phyloP scores from a whole-genome alignment of 176 grass and related monocot species.

The Saccharum spontaneum region DNA sequence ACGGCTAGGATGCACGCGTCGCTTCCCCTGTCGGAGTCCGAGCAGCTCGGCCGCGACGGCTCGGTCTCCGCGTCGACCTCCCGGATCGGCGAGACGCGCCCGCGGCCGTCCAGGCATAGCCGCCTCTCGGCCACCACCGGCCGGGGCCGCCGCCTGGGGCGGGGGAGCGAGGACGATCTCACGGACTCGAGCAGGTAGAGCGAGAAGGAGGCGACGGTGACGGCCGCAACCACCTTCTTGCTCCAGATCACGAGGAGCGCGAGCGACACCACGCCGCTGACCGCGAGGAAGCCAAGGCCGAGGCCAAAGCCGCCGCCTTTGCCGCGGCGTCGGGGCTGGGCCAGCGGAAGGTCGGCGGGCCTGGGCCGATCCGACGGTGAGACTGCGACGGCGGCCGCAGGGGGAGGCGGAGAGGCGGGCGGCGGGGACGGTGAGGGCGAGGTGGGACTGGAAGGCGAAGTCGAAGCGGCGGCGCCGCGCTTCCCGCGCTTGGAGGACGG shows the following conservation, averaged over 20 bases:
- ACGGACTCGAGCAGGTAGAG: constrained; percentile 63
- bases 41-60: constrained; percentile 30
- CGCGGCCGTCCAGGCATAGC: constrained; percentile 42
- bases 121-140: neutral
- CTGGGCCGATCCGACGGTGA: neutral
- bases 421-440: neutral
- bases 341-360: neutral
- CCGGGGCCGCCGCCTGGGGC: neutral
- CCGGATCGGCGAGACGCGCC: constrained; percentile 67
- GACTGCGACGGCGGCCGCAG: constrained; percentile 1
- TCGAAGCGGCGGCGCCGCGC: neutral
- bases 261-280: constrained; percentile 56
- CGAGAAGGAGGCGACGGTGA: constrained; percentile 56
- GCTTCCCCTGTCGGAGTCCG: constrained; percentile 38
- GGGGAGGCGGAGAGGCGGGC: neutral
- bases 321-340: neutral
- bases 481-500: constrained; percentile 45
- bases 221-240: constrained; percentile 65
- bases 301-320: neutral
- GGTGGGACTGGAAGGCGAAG: neutral
- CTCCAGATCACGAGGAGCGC: constrained; percentile 68
- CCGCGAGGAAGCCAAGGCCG: constrained; percentile 53
- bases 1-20: neutral
- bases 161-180: constrained; percentile 1
- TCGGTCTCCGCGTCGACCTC: constrained; percentile 51